Base-by-base conservation (phyloP, 768 basidiomycete genomes). In the Tricholoma furcatifolium region DNA sequence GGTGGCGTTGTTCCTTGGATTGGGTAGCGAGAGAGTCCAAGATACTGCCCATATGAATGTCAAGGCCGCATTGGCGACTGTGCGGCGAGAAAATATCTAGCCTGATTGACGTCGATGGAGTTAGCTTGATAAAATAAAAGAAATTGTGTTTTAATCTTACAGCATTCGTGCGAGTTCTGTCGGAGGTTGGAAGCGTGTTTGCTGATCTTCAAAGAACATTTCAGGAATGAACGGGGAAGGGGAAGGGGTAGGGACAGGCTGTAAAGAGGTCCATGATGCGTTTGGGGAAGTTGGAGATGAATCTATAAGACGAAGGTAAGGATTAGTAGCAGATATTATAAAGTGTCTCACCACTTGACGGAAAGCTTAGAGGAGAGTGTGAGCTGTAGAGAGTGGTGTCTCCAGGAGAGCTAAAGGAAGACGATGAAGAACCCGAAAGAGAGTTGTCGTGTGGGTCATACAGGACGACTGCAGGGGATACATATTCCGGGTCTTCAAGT, bases 81-180 rank as follows among this genome's bases (percentile, higher is more conserved):
- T 91, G 88, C 12, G 85, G 82, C 17, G 87, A 67, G 60, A 91
- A 88, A 41, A 90, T 85, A 59, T 90, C 84, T 54, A 91, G 66
- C 49, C 89, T 92, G 62, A 24, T 60, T 55, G 54, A 9, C 7
- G 27, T 27, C 27, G 27, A 20, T 44, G n/a, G 21, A 45, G 32
- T 55, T 51, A 63, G 47, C 53, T 51, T 45, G 20, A 50, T 45
- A 27, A 42, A 56, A 57, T 17, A 51, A 55, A 34, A 23, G 32
- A 43, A 24, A 35, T 46, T 43, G 43, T 39, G n/a, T 39, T 35
- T 12, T 43, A 23, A 23, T 70, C 82, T 62, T 67, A 88, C 87
- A 89, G 73, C 69, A 87, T 82, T 55, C 79, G 81, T 21, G 82
- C 79, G 49, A 87, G 73, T 56, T 89, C 88, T 30, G 79, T 61